Percentiles rank a stretch among this genome's conserved stretches.
These are phyloP conservation scores for Limnanthes douglasii DNA, from an alignment of 345 rosid genomes.

Conservation along the genomic window DNA sequence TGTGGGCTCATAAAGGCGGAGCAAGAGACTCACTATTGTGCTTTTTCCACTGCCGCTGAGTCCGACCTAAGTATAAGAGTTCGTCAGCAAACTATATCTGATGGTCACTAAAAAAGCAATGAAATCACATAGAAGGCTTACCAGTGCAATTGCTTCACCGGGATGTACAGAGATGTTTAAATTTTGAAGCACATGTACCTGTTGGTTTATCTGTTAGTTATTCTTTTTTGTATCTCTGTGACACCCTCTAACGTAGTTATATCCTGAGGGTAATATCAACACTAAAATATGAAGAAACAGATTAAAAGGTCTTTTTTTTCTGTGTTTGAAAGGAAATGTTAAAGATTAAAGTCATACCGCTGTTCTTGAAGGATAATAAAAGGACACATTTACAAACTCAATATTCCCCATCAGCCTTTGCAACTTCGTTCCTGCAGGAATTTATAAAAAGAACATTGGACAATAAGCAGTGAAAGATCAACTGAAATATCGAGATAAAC, in stretches of 20 bases:
- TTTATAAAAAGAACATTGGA: slow-evolving; percentile 7
- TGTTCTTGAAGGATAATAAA: slow-evolving; percentile 50
- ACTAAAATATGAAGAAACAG: too few species aligned
- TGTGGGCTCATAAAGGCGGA: slow-evolving; percentile 79
- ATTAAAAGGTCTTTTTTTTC: too few species aligned
- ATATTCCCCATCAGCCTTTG: slow-evolving; percentile 45
- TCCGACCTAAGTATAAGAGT: slow-evolving; percentile 53
- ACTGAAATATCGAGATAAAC: slow-evolving; percentile 2
- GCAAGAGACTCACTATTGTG: slow-evolving; percentile 77
- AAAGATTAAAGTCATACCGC: slow-evolving; percentile 25
- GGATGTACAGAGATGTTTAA: slow-evolving; percentile 51
- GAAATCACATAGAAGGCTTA: slow-evolving; percentile 15
- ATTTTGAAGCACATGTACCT: slow-evolving; percentile 62
- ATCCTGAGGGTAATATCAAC: too few species aligned
- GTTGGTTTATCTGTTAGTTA: too few species aligned
- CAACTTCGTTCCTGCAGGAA: slow-evolving; percentile 35
- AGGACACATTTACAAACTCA: slow-evolving; percentile 51
- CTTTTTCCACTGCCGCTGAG: slow-evolving; percentile 99
- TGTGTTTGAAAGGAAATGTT: too few species aligned
- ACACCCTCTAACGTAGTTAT: too few species aligned
- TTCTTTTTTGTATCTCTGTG: too few species aligned
- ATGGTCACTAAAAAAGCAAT: slow-evolving; percentile 3
- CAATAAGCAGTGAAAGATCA: slow-evolving; percentile 2
- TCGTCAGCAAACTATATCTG: slow-evolving; percentile 4
- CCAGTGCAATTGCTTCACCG: slow-evolving; percentile 84